Base-by-base conservation (phyloP, 495 filamentous ascomycete genomes). In the Aspergillus bertholletiae region DNA sequence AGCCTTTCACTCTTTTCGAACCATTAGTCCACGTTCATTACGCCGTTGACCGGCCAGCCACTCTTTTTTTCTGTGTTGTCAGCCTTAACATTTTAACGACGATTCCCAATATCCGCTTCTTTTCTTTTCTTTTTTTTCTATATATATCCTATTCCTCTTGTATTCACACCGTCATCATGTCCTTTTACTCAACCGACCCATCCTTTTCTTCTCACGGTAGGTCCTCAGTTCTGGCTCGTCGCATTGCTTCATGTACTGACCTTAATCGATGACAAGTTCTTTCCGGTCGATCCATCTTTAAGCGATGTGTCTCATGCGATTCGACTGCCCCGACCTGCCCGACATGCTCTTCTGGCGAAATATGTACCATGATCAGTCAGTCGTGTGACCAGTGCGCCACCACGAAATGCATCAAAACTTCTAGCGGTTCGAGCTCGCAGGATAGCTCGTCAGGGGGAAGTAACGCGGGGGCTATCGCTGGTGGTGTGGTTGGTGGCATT, bases 401-500 rank as follows among this genome's bases (percentile, higher is more conserved):
- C 35, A 85, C 81, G 3, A 64, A 72, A 26, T 94, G 89, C 69
- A 69, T 83, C 28, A 66, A 72, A 53, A 80, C 77, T 53, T 58
- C 67, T 7, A 58, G 62, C 17, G 63, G 73, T 28, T 64, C 76
- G 22, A 26, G 58, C 24, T 57, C 64, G 34, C 49, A 56, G 53
- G 13, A 22, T 17, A 50, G 45, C 32, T 66, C 63, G 30, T 58
- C 58, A 5, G 58, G 58, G 12, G 78, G 83, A 3, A 81, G 85
- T 18, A 87, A 90, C 54, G 79, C 86, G 1, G 89, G 89, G 34
- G 87, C 90, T 26, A 94, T 96, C 58, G 87, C 88, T 17, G 90
- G 89, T 62, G 89, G 92, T 53, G 89, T 95, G 24, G 70, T 96
- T 30, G 90, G 89, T 53, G 91, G 88, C 59, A 60, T 96, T 2